Conservation (phyloP, 148 eudicot genomes). For the Tetragonia tetragonoides region DNA sequence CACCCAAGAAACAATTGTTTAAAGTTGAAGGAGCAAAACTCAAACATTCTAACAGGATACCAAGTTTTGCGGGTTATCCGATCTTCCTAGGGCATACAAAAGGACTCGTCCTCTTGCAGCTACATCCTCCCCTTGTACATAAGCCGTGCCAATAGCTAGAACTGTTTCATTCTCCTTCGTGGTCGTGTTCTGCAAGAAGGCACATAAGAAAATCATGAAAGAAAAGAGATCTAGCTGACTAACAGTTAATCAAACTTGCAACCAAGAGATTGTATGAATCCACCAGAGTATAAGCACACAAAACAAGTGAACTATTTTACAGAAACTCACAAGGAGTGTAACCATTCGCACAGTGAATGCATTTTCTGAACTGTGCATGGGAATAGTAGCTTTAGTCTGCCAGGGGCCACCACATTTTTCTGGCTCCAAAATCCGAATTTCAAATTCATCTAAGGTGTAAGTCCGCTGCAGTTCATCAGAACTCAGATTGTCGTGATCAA, state of each 20-base stretch:
- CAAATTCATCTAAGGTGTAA: conserved; percentile 86
- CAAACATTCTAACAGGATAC: conserved; percentile 32
- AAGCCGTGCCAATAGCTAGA: conserved; percentile 95
- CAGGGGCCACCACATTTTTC: conserved; percentile 88
- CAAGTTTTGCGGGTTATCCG: conserved; percentile 62
- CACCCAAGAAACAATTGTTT: not conserved
- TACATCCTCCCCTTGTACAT: conserved; percentile 97
- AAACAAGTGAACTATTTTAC: not conserved
- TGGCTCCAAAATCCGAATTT: conserved; percentile 86
- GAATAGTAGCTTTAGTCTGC: conserved; percentile 90
- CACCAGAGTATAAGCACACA: not conserved
- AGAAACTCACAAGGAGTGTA: conserved; percentile 70
- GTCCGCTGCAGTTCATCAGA: conserved; percentile 59
- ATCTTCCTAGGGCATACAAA: conserved; percentile 70
- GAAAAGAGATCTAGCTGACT: not conserved
- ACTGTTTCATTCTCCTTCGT: conserved; percentile 85
- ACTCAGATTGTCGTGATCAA: conserved; percentile 70
- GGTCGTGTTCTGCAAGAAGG: conserved; percentile 64
- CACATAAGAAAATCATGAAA: conserved; percentile 16
- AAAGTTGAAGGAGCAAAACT: not conserved
- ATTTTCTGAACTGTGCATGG: conserved; percentile 95
- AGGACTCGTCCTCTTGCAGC: conserved; percentile 98
- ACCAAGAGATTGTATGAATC: not conserved
- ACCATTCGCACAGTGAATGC: conserved; percentile 93
- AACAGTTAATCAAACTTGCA: conserved; percentile 5